A percentile compares a stretch with the other conserved stretches of the same genome.
Evolutionary conservation across 768 basidiomycete genomes (phyloP).

Genomic region (Calocybe gangraenosa): DNA sequence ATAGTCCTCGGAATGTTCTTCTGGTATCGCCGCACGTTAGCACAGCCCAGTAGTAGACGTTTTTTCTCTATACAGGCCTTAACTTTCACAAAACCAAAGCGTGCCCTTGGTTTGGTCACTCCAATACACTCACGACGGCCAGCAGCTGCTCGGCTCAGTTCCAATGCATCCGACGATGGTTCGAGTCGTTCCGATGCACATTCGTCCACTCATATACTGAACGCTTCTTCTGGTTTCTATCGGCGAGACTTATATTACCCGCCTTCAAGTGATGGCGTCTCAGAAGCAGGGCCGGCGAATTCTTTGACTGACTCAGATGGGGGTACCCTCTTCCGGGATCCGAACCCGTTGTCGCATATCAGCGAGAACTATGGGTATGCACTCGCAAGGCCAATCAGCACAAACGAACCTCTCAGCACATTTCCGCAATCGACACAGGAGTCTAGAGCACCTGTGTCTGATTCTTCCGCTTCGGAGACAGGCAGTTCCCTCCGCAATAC

Average conservation of each 20-base stretch:
- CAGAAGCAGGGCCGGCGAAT: neutral
- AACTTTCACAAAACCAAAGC: neutral
- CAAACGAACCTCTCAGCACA: neutral
- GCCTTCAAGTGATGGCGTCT: constrained; percentile 1
- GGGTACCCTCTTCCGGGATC: neutral
- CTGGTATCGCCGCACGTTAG: constrained; percentile 6
- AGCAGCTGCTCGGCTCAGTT: too few relatives aligned
- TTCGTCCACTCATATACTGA: constrained; percentile 7
- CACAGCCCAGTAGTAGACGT: neutral
- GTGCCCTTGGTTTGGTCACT: neutral
- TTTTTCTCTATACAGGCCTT: neutral
- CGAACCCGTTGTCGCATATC: neutral
- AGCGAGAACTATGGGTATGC: constrained; percentile 1
- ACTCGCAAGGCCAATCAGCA: too few relatives aligned
- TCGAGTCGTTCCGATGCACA: neutral
- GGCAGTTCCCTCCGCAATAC: neutral
- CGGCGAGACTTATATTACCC: constrained; percentile 7
- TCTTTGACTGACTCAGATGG: constrained; percentile 1
- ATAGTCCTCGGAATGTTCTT: constrained; percentile 7
- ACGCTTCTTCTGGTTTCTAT: neutral
- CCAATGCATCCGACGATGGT: too few relatives aligned
- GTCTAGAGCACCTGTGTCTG: neutral
- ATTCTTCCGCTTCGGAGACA: neutral
- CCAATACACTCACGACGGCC: neutral
- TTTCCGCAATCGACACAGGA: neutral